Base-by-base conservation (phyloP, 2,329 filamentous ascomycete genomes). In the Colletotrichum australisinense region DNA sequence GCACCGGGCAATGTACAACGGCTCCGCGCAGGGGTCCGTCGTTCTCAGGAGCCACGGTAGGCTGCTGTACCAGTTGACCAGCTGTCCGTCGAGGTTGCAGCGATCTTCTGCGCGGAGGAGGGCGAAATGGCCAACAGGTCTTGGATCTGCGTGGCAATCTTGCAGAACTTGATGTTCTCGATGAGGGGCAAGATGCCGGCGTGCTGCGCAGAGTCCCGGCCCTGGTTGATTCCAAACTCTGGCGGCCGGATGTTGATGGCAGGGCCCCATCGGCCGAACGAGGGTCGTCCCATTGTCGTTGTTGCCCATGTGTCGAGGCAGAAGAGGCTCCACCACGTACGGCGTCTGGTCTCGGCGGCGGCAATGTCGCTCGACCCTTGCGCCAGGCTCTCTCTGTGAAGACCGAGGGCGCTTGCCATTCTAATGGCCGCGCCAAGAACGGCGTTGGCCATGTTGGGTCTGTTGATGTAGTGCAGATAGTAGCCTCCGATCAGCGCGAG, bases 91-190 rank as follows among this genome's bases (percentile, higher is more conserved):
- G 24, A 94, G 87, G 68, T 86, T 87, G 70, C 88, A 87, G 24
- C 93, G 90, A 78, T 95, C 93, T 35, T 91, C 88, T 35, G 88
- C 85, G n/a, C 88, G 88, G 2, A 94, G 87, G 1, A 94, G 85
- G 93, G 92, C 1, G 90, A 89, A 67, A 92, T 90, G 19, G 93
- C 92, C 3, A 96, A 87, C 65, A 91, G 88, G 78, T 96, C 93
- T 79, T 96, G 94, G 69, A 95, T 93, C 74, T 91, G 89, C 0
- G 93, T 94, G 24, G 93, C 92, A 73, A 96, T 93, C 80, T 93
- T 93, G 83, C 93, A 94, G 81, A 95, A 95, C 63, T 92, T 91
- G 75, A 94, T 92, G 79, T 94, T 94, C 81, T 95, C 92, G 32
- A 94, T 90, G 19, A 95, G 83, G 0, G 93, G 93, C 4, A 95